These are phyloP conservation scores for Punica granatum DNA, from an alignment of 345 rosid genomes.

Conservation along the genomic window DNA sequence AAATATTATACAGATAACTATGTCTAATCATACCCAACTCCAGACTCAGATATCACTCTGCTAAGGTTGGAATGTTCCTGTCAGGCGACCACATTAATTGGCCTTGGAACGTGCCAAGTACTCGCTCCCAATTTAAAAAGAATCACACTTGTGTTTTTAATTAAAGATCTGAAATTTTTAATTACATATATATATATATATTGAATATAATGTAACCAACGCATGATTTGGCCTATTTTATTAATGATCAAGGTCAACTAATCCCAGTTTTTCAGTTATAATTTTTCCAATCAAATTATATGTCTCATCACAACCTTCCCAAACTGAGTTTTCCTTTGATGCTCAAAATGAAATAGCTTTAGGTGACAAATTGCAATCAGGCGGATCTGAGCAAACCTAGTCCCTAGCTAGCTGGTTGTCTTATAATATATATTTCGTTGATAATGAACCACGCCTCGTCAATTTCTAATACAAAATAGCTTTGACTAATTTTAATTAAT, in stretches of 20 bases:
- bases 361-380: not conserved
- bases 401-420: not conserved
- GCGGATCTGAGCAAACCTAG: not conserved
- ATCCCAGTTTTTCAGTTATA: no score
- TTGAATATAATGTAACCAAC: not conserved
- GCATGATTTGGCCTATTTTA: not conserved
- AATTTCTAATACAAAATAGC: no score
- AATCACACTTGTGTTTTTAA: not conserved
- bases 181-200: no score
- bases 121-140: not conserved
- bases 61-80: not conserved
- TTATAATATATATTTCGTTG: no score
- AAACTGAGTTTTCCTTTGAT: no score
- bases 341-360: no score
- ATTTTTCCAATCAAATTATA: not conserved
- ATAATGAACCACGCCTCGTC: no score
- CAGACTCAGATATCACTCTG: not conserved
- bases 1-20: no score
- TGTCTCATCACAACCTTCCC: not conserved
- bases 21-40: no score
- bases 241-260: not conserved
- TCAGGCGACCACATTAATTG: not conserved
- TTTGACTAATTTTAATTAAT: no score
- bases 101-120: conserved; percentile 6
- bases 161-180: not conserved